Evolutionary conservation across 106 monocot genomes (phyloP).

Genomic region (Allium cepa): DNA sequence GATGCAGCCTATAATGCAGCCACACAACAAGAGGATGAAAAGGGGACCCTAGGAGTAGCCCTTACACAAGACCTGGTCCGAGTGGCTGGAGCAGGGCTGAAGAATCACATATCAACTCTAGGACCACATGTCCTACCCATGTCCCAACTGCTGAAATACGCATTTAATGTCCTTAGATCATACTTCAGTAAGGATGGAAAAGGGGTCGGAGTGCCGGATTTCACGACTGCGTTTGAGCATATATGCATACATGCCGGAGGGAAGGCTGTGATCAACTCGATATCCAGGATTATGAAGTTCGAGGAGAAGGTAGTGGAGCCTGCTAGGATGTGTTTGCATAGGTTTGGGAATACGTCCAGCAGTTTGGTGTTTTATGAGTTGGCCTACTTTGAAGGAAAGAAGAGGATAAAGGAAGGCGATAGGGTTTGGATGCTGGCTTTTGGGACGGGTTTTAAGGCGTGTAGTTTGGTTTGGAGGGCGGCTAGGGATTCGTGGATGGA

Average conservation of each 20-base stretch:
- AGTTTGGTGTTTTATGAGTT: slow-evolving; percentile 69
- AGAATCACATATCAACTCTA: slow-evolving; percentile 19
- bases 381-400: slow-evolving; percentile 61
- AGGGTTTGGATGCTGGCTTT: slow-evolving; percentile 69
- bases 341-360: slow-evolving; percentile 76
- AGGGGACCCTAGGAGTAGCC: slow-evolving; percentile 22
- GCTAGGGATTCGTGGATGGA: slow-evolving; percentile 20
- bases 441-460: slow-evolving; percentile 65
- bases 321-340: slow-evolving; percentile 59
- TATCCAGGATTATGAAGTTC: slow-evolving; percentile 23
- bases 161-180: not conserved
- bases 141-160: slow-evolving; percentile 12
- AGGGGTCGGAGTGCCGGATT: slow-evolving; percentile 31
- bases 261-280: slow-evolving; percentile 49
- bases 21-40: slow-evolving; percentile 30
- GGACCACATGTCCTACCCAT: slow-evolving; percentile 38
- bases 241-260: slow-evolving; percentile 53
- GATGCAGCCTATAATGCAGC: slow-evolving; percentile 38
- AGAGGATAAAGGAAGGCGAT: slow-evolving; percentile 37
- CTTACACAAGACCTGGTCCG: slow-evolving; percentile 39
- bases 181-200: not conserved
- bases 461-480: slow-evolving; percentile 39
- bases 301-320: slow-evolving; percentile 28
- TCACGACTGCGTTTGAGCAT: slow-evolving; percentile 53
- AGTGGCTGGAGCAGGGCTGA: slow-evolving; percentile 28